phyloP scores from a whole-genome alignment of 345 rosid genomes.

The Erucastrum elatum region DNA sequence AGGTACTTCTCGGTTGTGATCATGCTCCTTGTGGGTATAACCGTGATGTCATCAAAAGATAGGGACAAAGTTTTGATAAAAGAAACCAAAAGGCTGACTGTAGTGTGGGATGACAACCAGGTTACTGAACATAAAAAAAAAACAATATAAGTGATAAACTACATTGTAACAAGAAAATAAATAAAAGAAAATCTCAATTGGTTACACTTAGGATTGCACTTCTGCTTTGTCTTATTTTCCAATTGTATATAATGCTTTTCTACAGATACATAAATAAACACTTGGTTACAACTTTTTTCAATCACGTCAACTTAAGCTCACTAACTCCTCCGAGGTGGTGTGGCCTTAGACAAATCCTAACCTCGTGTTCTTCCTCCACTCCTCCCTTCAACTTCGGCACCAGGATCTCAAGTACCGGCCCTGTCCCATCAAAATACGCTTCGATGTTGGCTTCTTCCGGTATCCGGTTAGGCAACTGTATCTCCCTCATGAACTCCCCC shows the following conservation, averaged over 20 bases:
- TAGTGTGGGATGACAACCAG: background rate
- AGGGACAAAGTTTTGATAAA: background rate
- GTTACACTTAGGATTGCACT: slow-evolving; percentile 8
- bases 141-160: background rate
- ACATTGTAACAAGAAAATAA: background rate
- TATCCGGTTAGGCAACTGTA: slow-evolving; percentile 76
- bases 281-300: slow-evolving; percentile 34
- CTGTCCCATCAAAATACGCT: slow-evolving; percentile 83
- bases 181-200: background rate
- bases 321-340: slow-evolving; percentile 54
- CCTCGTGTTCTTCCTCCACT: slow-evolving; percentile 91
- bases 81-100: background rate
- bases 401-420: slow-evolving; percentile 84
- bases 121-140: background rate
- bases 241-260: slow-evolving; percentile 21
- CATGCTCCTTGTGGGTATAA: background rate
- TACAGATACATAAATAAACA: background rate
- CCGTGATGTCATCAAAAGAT: background rate
- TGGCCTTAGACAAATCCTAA: slow-evolving; percentile 83
- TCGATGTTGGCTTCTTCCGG: slow-evolving; percentile 90
- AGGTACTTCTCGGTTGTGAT: background rate
- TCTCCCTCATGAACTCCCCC: slow-evolving; percentile 91
- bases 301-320: slow-evolving; percentile 66
- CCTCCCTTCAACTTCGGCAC: slow-evolving; percentile 72
- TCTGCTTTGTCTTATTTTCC: slow-evolving; percentile 19